Evolutionary conservation across 202 grass and related monocot genomes (phyloP).

Genomic region (Bolboschoenoplectus hybrid): DNA sequence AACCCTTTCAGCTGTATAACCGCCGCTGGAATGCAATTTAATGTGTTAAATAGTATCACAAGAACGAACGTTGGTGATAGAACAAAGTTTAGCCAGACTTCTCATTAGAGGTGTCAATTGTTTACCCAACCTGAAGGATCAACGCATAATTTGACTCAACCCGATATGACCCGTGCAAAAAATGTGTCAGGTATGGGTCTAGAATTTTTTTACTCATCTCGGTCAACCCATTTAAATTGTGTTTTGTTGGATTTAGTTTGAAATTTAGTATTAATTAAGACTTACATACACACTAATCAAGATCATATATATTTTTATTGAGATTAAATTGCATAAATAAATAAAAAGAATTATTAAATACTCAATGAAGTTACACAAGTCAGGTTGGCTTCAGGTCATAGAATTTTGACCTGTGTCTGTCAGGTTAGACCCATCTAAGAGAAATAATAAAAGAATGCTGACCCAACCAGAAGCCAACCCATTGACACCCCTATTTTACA

Average conservation of each 20-base stretch:
- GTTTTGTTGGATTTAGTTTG: neutral
- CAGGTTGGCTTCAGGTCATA: too few species aligned
- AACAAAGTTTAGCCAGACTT: constrained; percentile 12
- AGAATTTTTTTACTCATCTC: neutral
- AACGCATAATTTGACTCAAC: too few species aligned
- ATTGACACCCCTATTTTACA: neutral
- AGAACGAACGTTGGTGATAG: constrained; percentile 29
- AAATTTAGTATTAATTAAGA: neutral
- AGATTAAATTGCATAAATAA: neutral
- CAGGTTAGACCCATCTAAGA: neutral
- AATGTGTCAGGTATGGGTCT: neutral
- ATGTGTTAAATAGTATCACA: constrained; percentile 29
- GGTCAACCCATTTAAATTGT: neutral
- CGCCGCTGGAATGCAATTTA: constrained; percentile 56
- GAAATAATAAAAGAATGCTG: neutral
- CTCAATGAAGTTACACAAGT: neutral
- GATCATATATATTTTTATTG: neutral
- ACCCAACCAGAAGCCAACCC: neutral
- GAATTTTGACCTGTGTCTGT: neutral
- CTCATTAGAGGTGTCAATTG: neutral
- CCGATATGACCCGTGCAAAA: too few species aligned
- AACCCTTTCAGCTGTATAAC: constrained; percentile 72
- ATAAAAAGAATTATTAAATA: neutral
- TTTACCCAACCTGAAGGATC: too few species aligned
- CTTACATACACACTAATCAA: neutral